phyloP scores from a whole-genome alignment of 768 basidiomycete species.

The Russula virescens region DNA sequence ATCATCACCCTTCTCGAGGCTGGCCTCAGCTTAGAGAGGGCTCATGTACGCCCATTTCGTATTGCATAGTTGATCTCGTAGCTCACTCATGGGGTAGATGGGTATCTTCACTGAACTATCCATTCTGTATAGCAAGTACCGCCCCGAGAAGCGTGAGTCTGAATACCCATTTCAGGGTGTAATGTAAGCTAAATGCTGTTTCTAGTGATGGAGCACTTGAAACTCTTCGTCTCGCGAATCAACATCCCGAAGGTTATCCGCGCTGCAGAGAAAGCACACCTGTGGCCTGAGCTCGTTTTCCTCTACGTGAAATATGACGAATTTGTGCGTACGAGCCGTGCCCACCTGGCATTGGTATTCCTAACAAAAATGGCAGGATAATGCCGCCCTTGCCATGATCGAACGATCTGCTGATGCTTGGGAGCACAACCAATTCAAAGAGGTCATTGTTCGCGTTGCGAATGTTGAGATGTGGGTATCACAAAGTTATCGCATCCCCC shows the following conservation, averaged over 20 bases:
- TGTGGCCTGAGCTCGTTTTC: conserved; percentile 98
- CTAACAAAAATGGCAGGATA: conserved; percentile 52
- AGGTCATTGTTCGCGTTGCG: conserved; percentile 91
- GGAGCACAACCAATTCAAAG: conserved; percentile 99
- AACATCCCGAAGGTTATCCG: conserved; percentile 99
- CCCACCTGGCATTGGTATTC: background rate
- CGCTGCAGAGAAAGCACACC: conserved; percentile 91
- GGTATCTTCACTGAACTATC: conserved; percentile 97
- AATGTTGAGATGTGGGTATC: conserved; percentile 87
- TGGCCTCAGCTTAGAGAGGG: conserved; percentile 92
- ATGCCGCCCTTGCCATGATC: conserved; percentile 97
- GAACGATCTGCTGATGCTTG: conserved; percentile 97
- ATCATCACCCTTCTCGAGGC: conserved; percentile 88
- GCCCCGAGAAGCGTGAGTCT: conserved; percentile 79
- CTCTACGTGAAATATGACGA: conserved; percentile 98
- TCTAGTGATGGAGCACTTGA: conserved; percentile 96
- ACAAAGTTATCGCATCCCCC: background rate
- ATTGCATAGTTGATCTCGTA: background rate
- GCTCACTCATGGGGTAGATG: conserved; percentile 46
- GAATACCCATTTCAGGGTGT: background rate
- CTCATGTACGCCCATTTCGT: conserved; percentile 53
- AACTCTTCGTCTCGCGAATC: conserved; percentile 91
- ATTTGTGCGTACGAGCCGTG: conserved; percentile 49
- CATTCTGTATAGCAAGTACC: conserved; percentile 90
- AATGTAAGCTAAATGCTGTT: conserved; percentile 2